A percentile compares a stretch with the other conserved stretches of the same genome.
Conservation (phyloP, 306 rosid genomes). For the Corylus americana region DNA sequence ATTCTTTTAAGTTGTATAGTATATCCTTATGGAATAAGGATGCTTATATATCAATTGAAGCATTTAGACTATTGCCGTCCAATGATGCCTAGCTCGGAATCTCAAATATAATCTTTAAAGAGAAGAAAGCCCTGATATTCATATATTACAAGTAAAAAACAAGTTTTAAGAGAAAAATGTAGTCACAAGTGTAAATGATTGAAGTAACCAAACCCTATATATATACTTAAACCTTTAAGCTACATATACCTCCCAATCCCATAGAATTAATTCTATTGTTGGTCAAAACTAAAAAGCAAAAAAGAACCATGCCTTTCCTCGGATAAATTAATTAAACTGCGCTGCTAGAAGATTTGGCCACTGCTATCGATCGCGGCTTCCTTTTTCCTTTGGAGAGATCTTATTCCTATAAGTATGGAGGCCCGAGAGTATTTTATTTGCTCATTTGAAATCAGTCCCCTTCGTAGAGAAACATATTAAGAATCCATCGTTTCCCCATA, state of each 20-base stretch:
- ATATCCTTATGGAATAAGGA: neutral
- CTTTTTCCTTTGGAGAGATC: neutral
- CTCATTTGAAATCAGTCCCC: neutral
- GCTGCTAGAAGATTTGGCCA: neutral
- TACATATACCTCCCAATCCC: neutral
- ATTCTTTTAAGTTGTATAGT: neutral
- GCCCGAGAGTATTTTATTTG: neutral
- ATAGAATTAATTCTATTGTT: neutral
- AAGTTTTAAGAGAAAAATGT: too few species aligned
- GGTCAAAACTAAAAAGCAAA: neutral
- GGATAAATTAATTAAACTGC: too few species aligned
- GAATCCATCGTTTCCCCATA: neutral
- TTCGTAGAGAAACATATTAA: neutral
- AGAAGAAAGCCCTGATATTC: neutral
- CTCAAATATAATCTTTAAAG: neutral
- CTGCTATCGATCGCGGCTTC: neutral
- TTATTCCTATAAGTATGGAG: neutral
- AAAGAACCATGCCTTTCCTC: too few species aligned
- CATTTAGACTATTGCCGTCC: neutral
- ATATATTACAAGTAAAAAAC: too few species aligned
- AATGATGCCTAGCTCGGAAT: neutral
- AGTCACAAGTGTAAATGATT: too few species aligned
- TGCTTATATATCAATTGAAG: neutral
- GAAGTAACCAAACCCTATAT: too few species aligned
- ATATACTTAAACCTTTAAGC: too few species aligned